Conservation (phyloP, 2,329 filamentous ascomycete genomes). For the Fusarium floridanum region DNA sequence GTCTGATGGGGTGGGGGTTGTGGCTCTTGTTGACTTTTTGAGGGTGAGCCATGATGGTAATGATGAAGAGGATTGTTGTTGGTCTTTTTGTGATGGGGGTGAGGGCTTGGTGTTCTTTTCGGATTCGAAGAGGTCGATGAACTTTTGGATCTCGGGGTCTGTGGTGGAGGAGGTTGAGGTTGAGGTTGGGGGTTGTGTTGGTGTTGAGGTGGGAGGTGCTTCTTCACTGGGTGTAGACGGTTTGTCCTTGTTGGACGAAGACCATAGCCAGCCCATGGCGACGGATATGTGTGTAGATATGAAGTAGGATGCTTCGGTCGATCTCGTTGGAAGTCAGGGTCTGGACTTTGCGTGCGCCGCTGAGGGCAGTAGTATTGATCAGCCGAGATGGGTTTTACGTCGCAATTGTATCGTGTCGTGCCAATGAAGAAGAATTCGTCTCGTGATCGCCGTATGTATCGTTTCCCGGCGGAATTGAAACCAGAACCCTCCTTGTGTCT, state of each 20-base stretch:
- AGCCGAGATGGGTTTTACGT: background rate
- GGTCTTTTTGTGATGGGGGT: conserved; percentile 34
- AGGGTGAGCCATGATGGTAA: conserved; percentile 52
- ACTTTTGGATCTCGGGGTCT: conserved; percentile 68
- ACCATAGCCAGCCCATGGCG: conserved; percentile 75
- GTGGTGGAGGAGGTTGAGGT: conserved; percentile 37
- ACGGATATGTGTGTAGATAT: conserved; percentile 1
- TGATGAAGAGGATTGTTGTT: conserved; percentile 49
- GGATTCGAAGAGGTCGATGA: conserved; percentile 62
- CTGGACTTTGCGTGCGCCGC: background rate
- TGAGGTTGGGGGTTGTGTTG: conserved; percentile 32
- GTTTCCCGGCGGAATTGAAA: conserved; percentile 6
- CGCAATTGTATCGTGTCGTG: background rate
- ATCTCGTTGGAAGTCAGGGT: background rate
- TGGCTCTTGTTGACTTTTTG: conserved; percentile 47
- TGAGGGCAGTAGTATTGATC: background rate
- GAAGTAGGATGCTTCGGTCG: background rate
- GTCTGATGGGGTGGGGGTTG: conserved; percentile 37
- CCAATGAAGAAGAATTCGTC: background rate
- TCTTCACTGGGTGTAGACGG: conserved; percentile 42
- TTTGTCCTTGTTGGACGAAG: conserved; percentile 50
- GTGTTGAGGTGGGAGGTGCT: conserved; percentile 35
- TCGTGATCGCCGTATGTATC: conserved; percentile 1
- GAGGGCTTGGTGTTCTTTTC: conserved; percentile 45
- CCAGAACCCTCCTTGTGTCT: conserved; percentile 9